Base-by-base conservation (phyloP, 768 basidiomycete genomes). In the Tylopilus sp. region DNA sequence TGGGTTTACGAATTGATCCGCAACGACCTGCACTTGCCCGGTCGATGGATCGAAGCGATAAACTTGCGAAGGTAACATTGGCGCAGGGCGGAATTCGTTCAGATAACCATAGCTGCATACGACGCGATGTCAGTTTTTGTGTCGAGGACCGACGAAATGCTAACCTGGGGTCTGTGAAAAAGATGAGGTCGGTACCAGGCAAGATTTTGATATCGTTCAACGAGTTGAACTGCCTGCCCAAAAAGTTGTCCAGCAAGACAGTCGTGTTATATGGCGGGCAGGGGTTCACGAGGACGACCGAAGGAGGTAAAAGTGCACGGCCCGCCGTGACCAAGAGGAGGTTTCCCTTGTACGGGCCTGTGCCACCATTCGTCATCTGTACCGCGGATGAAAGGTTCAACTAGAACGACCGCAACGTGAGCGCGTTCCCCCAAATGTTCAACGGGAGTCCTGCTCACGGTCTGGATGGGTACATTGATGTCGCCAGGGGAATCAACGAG, bases 191-290 rank as follows among this genome's bases (percentile, higher is more conserved):
- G 52, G 78, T 85, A 15, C 68, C 68, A 1, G 86, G 86, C 47
- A 89, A 82, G 2, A 89, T 72, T 58, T 86, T 90, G 51, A 86
- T 73, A 57, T 92, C 91, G 65, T 91, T 90, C 38, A 92, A 65
- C 1, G 89, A 89, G 65, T 88, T 90, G 72, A 91, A 92, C 57
- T 89, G 88, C 7, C 88, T 73, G 2, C 89, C 90, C 60, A 79
- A 86, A 69, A 77, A 89, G 70, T 91, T 91, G 67, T 91, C 86
- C 54, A 92, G 65, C n/a, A 92, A 66, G 23, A 86, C 77, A 0
- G 86, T 89, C 4, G 77, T 69, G 47, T 90, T 86, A 66, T 82
- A 74, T 1, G 88, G 88, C 5, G 78, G 63, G 4, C 58, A 63
- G 0, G 88, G 86, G 62, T 88, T 81, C 45, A 90, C 81, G 30